Base-by-base conservation (phyloP, 768 basidiomycete genomes). In the Symmetrospora coprosmae region DNA sequence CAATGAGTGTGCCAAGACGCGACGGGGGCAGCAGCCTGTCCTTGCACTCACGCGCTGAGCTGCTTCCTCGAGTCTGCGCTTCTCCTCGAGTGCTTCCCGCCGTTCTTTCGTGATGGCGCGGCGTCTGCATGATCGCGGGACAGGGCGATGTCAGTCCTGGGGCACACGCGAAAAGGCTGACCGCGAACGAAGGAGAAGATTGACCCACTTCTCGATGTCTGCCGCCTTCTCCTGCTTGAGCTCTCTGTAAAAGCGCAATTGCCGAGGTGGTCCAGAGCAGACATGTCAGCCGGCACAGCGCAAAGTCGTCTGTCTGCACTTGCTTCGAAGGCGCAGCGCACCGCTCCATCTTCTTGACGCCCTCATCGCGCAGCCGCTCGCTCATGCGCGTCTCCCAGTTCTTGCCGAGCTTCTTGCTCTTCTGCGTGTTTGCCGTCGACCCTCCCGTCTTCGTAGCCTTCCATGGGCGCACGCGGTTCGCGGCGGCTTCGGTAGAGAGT, bases 311-410 rank as follows among this genome's bases (percentile, higher is more conserved):
- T 33, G 47, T 19, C 17, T 4, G 16, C 14, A 30, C 27, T 37
- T 14, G 16, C 23, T 16, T 47, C n/a, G n/a, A n/a, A n/a, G n/a
- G n/a, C n/a, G 27, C 8, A 13, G 25, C 9, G 38, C 63, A 68
- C 67, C 31, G 39, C 41, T 68, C 67, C 27, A 68, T 27, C 38
- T 60, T 62, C 64, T 68, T 68, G 35, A 65, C 58, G 2, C 64
- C 59, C 19, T 64, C 62, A 13, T 53, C 61, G 41, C 60, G 50
- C 60, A 64, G 61, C 6, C 63, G 21, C 28, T 59, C 50, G 48
- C 63, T 64, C 51, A 58, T 46, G 21, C 67, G 34, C 21, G 38
- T 46, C 40, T 39, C 51, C 64, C 66, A 68, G 25, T 37, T 48
- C 55, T 61, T 65, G 51, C 51, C 53, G 4, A 60, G 38, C 31